A percentile compares a stretch with the other conserved stretches of the same genome.
Conservation (phyloP, 1,139 yeast genomes). For the Zygosaccharomyces pseudobailii region DNA sequence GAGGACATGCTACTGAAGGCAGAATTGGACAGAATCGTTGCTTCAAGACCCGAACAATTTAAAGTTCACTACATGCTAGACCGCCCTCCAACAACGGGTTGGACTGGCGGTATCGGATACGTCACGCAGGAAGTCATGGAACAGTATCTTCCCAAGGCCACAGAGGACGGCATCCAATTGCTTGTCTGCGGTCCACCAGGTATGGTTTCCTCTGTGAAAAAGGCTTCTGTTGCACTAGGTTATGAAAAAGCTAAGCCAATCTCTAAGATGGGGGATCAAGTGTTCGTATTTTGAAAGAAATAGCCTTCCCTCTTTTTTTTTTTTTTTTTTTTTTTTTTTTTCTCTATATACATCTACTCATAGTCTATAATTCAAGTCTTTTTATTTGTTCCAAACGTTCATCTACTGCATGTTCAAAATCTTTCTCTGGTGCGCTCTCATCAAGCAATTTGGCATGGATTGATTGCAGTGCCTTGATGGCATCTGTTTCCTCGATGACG, state of each 20-base stretch:
- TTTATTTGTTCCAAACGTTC: slow-evolving; percentile 34
- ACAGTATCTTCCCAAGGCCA: slow-evolving; percentile 49
- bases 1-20: slow-evolving; percentile 75
- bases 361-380: slow-evolving; percentile 22
- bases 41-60: slow-evolving; percentile 60
- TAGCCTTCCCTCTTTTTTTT: slow-evolving; percentile 30
- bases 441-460: slow-evolving; percentile 76
- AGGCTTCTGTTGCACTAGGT: slow-evolving; percentile 73
- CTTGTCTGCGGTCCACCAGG: slow-evolving; percentile 95
- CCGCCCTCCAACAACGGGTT: slow-evolving; percentile 47
- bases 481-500: slow-evolving; percentile 79
- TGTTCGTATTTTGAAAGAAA: slow-evolving; percentile 65
- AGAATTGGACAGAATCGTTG: slow-evolving; percentile 69
- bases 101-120: slow-evolving; percentile 82
- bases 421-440: slow-evolving; percentile 15
- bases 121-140: slow-evolving; percentile 74
- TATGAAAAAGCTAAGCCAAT: slow-evolving; percentile 86
- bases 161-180: slow-evolving; percentile 53
- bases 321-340: slow-evolving; percentile 19
- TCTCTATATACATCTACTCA: neutral
- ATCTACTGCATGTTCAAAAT: slow-evolving; percentile 30
- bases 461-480: slow-evolving; percentile 78
- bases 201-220: slow-evolving; percentile 75
- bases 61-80: slow-evolving; percentile 72
- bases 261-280: slow-evolving; percentile 88